phyloP scores from a whole-genome alignment of 1,284 basidiomycete genomes.

The Vanrija sp. region DNA sequence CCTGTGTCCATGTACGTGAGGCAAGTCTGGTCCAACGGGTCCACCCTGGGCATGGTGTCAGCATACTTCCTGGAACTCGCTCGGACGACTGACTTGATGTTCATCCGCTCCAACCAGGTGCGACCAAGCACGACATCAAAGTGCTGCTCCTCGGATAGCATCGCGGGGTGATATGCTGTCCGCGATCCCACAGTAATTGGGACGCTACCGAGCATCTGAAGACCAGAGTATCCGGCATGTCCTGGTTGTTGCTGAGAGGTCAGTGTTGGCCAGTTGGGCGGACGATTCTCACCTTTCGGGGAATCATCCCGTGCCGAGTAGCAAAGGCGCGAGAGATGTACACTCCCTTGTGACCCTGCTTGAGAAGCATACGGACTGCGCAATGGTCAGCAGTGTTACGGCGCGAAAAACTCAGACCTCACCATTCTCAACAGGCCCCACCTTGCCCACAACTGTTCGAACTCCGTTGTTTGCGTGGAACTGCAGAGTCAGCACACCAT shows the following conservation, averaged over 20 bases:
- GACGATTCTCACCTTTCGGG: conserved; percentile 48
- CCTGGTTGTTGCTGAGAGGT: conserved; percentile 34
- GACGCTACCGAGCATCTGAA: conserved; percentile 65
- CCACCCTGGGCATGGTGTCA: conserved; percentile 52
- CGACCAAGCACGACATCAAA: conserved; percentile 95
- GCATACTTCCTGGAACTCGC: not conserved
- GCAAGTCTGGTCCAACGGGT: conserved; percentile 73
- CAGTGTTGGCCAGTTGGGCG: not conserved
- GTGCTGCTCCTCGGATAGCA: conserved; percentile 86
- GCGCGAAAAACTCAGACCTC: conserved; percentile 23
- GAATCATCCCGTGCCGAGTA: conserved; percentile 81
- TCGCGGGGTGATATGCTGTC: conserved; percentile 53
- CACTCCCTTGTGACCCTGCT: conserved; percentile 88
- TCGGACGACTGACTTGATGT: conserved; percentile 56
- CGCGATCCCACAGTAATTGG: conserved; percentile 57
- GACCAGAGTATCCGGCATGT: conserved; percentile 44
- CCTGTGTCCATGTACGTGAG: conserved; percentile 91
- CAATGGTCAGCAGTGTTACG: conserved; percentile 4
- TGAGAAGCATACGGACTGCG: conserved; percentile 84
- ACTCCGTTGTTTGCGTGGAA: conserved; percentile 91
- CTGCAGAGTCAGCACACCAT: conserved; percentile 11
- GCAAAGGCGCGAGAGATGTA: conserved; percentile 96
- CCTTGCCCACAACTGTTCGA: conserved; percentile 82
- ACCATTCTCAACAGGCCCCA: conserved; percentile 86
- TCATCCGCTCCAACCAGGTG: conserved; percentile 87